Percentiles rank a stretch among this genome's conserved stretches.
These are phyloP conservation scores for Zymoseptoria brevis DNA, from an alignment of 2,329 filamentous ascomycete genomes.

Conservation along the genomic window DNA sequence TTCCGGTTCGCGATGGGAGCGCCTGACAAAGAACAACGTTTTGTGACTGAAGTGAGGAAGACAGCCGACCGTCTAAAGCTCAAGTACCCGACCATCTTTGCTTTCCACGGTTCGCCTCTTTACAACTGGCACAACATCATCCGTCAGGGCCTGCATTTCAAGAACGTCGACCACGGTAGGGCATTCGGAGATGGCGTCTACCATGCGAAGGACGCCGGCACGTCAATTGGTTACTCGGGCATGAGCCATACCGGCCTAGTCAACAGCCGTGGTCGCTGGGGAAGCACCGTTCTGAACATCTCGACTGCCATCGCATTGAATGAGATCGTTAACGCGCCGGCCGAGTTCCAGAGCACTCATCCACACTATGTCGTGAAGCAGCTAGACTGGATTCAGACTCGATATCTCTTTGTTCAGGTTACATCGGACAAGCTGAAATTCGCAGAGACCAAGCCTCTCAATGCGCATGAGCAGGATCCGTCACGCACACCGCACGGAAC, in stretches of 20 bases:
- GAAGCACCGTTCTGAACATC: constrained; percentile 56
- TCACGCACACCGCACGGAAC: constrained; percentile 36
- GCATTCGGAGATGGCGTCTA: constrained; percentile 75
- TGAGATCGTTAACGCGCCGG: constrained; percentile 71
- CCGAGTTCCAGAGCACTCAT: constrained; percentile 46
- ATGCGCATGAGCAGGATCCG: constrained; percentile 35
- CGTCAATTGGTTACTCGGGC: constrained; percentile 47
- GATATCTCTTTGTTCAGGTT: constrained; percentile 64
- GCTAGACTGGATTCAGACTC: constrained; percentile 80
- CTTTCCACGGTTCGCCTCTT: constrained; percentile 74
- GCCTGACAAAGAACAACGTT: constrained; percentile 75
- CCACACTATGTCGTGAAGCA: constrained; percentile 67
- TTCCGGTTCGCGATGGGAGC: constrained; percentile 84
- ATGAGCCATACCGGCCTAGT: constrained; percentile 1
- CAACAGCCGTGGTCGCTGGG: constrained; percentile 44
- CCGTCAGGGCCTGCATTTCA: constrained; percentile 70
- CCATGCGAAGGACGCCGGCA: constrained; percentile 54
- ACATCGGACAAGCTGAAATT: constrained; percentile 12
- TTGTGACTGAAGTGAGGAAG: constrained; percentile 54
- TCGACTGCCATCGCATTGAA: constrained; percentile 59
- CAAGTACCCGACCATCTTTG: constrained; percentile 64
- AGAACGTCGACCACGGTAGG: constrained; percentile 55
- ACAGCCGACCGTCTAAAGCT: constrained; percentile 35
- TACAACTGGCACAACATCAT: constrained; percentile 87
- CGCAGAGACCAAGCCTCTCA: constrained; percentile 16